Conservation (phyloP, 2,329 filamentous ascomycete species). For the Diplodia intermedia region DNA sequence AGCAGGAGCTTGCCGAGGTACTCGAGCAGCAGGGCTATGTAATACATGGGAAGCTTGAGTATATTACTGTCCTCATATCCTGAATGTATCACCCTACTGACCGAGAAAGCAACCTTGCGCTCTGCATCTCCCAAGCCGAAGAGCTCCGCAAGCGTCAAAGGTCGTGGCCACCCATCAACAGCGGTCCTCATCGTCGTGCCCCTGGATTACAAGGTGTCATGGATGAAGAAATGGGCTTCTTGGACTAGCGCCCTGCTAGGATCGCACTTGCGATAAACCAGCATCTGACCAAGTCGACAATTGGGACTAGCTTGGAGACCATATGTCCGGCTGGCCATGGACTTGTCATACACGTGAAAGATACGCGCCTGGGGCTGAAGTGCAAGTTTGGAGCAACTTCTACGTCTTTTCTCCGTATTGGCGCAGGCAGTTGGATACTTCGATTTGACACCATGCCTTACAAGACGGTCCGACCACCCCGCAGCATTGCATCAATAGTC, state of each 20-base stretch:
- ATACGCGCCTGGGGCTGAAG: not conserved
- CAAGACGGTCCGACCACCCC: not conserved
- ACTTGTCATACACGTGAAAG: not conserved
- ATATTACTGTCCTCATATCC: slow-evolving; percentile 35
- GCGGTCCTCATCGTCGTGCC: slow-evolving; percentile 51
- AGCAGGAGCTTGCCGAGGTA: slow-evolving; percentile 81
- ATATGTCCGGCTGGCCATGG: not conserved
- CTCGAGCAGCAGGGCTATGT: slow-evolving; percentile 78
- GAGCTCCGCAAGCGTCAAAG: slow-evolving; percentile 50
- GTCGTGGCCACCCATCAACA: slow-evolving; percentile 60
- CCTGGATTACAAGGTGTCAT: slow-evolving; percentile 59
- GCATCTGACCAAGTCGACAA: not conserved
- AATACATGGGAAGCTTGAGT: slow-evolving; percentile 73
- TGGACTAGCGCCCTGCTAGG: slow-evolving; percentile 50
- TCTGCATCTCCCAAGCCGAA: slow-evolving; percentile 59
- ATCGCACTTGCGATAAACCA: not conserved
- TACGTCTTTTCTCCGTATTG: not conserved
- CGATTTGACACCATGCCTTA: not conserved
- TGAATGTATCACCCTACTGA: not conserved
- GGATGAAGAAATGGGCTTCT: slow-evolving; percentile 64
- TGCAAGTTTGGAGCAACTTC: not conserved
- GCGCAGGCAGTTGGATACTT: not conserved
- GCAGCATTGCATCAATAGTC: not conserved
- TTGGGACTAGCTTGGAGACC: not conserved
- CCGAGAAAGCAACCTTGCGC: slow-evolving; percentile 52